These are phyloP conservation scores for Wilhelminamyces savonicus DNA, from an alignment of 805 yeast species.

Conservation along the genomic window DNA sequence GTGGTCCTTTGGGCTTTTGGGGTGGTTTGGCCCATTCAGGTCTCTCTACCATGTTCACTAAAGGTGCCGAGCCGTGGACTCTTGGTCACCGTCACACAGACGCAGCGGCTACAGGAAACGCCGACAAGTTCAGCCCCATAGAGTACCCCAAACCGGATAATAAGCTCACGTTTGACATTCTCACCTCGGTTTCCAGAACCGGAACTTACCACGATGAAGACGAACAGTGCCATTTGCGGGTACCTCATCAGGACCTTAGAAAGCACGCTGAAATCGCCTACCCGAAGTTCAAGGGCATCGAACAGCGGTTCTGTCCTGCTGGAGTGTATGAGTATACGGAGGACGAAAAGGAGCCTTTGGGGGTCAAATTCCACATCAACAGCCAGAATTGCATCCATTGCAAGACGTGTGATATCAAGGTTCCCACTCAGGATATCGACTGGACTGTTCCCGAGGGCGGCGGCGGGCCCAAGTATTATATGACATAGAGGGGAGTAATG, in stretches of 20 bases:
- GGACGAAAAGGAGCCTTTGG: constrained; percentile 50
- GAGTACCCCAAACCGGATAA: constrained; percentile 96
- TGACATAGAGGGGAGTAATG: too few relatives aligned
- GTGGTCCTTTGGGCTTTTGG: constrained; percentile 61
- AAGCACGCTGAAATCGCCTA: constrained; percentile 65
- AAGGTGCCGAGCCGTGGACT: constrained; percentile 87
- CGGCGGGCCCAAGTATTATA: constrained; percentile 93
- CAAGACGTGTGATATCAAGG: constrained; percentile 96
- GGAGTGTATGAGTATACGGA: constrained; percentile 94
- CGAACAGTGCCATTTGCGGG: constrained; percentile 80
- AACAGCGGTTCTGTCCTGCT: constrained; percentile 93
- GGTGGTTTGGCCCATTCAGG: constrained; percentile 88
- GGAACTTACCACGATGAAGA: constrained; percentile 96
- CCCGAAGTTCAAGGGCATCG: constrained; percentile 81
- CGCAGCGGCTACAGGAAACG: constrained; percentile 63
- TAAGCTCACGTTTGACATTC: constrained; percentile 80
- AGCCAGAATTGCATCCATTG: constrained; percentile 98
- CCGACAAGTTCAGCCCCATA: constrained; percentile 60
- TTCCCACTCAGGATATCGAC: constrained; percentile 86
- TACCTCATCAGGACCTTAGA: constrained; percentile 51
- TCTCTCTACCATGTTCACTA: constrained; percentile 66
- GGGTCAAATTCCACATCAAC: constrained; percentile 87
- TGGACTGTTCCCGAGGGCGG: constrained; percentile 99
- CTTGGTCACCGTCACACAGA: constrained; percentile 66
- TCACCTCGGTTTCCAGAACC: constrained; percentile 93